Conservation (phyloP, 345 rosid genomes). For the Geranium brycei region DNA sequence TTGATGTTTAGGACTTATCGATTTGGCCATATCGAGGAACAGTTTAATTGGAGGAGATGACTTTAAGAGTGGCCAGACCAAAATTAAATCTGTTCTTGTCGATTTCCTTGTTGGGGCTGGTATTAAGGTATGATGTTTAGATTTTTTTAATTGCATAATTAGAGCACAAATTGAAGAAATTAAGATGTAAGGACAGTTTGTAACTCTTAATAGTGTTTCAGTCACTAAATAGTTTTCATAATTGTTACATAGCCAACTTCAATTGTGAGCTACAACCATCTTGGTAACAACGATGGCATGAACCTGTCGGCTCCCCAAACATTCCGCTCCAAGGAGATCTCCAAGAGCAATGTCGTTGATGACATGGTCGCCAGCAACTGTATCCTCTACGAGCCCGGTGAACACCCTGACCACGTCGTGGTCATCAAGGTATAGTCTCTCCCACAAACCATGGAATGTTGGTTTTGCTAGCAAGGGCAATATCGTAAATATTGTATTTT, state of each 20-base stretch:
- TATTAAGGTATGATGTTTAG: slow-evolving; percentile 46
- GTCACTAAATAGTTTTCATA: too few species aligned
- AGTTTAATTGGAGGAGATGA: slow-evolving; percentile 94
- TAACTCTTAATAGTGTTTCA: too few species aligned
- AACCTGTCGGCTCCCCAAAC: slow-evolving; percentile 95
- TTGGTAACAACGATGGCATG: slow-evolving; percentile 99
- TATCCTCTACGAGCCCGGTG: slow-evolving; percentile 78
- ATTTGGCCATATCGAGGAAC: slow-evolving; percentile 70
- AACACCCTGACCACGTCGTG: slow-evolving; percentile 97
- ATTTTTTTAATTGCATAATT: too few species aligned
- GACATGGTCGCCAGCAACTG: slow-evolving; percentile 97
- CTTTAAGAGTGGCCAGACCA: slow-evolving; percentile 99
- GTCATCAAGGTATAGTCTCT: slow-evolving; percentile 67
- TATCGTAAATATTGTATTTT: not conserved
- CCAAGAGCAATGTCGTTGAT: slow-evolving; percentile 93
- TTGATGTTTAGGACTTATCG: slow-evolving; percentile 53
- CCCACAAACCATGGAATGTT: too few species aligned
- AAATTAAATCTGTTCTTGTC: slow-evolving; percentile 91
- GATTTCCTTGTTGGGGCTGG: slow-evolving; percentile 99
- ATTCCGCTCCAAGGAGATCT: slow-evolving; percentile 90
- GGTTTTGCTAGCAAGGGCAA: too few species aligned
- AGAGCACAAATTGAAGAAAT: too few species aligned
- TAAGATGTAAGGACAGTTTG: too few species aligned
- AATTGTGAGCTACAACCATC: slow-evolving; percentile 90
- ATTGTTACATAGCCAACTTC: slow-evolving; percentile 60